These are phyloP conservation scores for Aspergillus persii DNA, from an alignment of 2,329 filamentous ascomycete species.

Conservation along the genomic window DNA sequence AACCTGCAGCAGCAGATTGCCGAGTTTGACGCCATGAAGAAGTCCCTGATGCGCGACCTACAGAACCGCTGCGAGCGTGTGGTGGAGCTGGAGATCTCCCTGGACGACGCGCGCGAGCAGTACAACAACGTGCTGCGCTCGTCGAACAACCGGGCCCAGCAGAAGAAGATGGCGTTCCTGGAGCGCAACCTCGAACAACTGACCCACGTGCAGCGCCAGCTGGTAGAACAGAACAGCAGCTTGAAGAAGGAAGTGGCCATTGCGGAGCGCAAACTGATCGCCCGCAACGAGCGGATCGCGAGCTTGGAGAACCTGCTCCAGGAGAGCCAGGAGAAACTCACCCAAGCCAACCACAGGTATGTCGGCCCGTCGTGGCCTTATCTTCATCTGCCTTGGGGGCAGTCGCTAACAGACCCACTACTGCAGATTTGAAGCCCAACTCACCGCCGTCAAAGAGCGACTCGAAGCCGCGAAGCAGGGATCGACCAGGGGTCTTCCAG, in stretches of 20 bases:
- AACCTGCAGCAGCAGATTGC: conserved; percentile 96
- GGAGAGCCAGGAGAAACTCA: conserved; percentile 98
- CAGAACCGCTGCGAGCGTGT: conserved; percentile 98
- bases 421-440: conserved; percentile 88
- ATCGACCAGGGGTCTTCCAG: conserved; percentile 78
- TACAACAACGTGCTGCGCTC: conserved; percentile 98
- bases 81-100: conserved; percentile 94
- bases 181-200: conserved; percentile 97
- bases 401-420: conserved; percentile 17
- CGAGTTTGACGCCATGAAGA: conserved; percentile 99
- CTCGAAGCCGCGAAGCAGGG: conserved; percentile 92
- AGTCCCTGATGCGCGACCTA: conserved; percentile 96
- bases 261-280: conserved; percentile 93
- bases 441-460: conserved; percentile 95
- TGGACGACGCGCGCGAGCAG: conserved; percentile 96
- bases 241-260: conserved; percentile 99
- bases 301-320: conserved; percentile 88
- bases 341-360: conserved; percentile 94
- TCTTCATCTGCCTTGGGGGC: background rate
- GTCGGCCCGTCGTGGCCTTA: conserved; percentile 34
- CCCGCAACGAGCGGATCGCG: conserved; percentile 93
- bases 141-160: conserved; percentile 96
- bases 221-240: conserved; percentile 95
- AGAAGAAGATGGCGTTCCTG: conserved; percentile 99
- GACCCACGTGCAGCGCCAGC: conserved; percentile 93